Conservation (phyloP, 805 yeast genomes). For the Zygosaccharomyces pseudorouxii region DNA sequence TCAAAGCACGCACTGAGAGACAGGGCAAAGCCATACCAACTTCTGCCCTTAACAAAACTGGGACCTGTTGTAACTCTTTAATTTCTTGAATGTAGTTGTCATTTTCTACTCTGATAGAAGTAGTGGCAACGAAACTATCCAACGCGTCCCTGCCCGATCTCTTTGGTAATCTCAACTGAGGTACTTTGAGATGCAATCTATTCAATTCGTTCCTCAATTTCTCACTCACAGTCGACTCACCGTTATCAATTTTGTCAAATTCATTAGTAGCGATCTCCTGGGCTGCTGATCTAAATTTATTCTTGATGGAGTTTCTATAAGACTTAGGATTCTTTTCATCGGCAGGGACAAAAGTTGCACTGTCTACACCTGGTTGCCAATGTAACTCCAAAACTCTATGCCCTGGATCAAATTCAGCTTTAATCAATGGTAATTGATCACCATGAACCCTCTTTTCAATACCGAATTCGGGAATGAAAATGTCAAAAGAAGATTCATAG, state of each 20-base stretch:
- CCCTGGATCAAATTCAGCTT: slow-evolving; percentile 83
- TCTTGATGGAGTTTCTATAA: slow-evolving; percentile 71
- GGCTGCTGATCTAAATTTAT: slow-evolving; percentile 69
- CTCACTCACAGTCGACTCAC: slow-evolving; percentile 34
- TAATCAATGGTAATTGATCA: slow-evolving; percentile 86
- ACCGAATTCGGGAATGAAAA: slow-evolving; percentile 86
- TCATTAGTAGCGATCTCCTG: slow-evolving; percentile 59
- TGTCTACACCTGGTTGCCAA: slow-evolving; percentile 91
- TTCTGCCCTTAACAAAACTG: slow-evolving; percentile 83
- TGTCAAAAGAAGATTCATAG: slow-evolving; percentile 94
- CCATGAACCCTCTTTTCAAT: slow-evolving; percentile 96
- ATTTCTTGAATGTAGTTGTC: slow-evolving; percentile 73
- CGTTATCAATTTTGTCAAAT: slow-evolving; percentile 29
- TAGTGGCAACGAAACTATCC: slow-evolving; percentile 52
- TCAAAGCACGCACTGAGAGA: slow-evolving; percentile 82
- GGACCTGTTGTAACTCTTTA: slow-evolving; percentile 69
- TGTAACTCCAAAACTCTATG: slow-evolving; percentile 68
- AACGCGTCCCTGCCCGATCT: slow-evolving; percentile 38
- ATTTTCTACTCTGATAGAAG: slow-evolving; percentile 58
- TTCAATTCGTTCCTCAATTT: slow-evolving; percentile 47
- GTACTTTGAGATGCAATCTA: slow-evolving; percentile 48
- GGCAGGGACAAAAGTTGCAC: slow-evolving; percentile 87
- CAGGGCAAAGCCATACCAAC: slow-evolving; percentile 96
- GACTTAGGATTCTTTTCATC: slow-evolving; percentile 78
- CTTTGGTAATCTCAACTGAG: slow-evolving; percentile 36